These are phyloP conservation scores for Penicillium bovifimosum DNA, from an alignment of 495 filamentous ascomycete genomes.

Conservation along the genomic window DNA sequence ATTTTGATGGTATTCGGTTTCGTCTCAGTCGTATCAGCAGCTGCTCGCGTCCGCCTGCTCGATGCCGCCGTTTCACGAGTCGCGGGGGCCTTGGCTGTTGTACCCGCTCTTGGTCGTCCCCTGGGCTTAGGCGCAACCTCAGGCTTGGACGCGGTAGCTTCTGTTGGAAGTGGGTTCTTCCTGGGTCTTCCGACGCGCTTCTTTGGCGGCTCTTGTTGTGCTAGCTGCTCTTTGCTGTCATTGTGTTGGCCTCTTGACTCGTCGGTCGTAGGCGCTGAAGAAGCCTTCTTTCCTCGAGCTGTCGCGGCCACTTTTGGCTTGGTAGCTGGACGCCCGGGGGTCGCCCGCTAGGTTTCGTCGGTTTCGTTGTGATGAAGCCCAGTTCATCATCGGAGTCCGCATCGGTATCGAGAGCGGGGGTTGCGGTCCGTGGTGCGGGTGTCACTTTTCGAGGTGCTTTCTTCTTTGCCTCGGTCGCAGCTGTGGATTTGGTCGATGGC, in stretches of 20 bases:
- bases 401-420: slow-evolving; percentile 15
- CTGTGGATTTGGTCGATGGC: slow-evolving; percentile 17
- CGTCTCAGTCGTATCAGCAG: slow-evolving; percentile 16
- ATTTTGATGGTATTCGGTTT: slow-evolving; percentile 23
- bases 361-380: slow-evolving; percentile 23
- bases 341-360: slow-evolving; percentile 14
- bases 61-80: slow-evolving; percentile 5
- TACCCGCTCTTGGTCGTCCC: slow-evolving; percentile 33
- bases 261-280: slow-evolving; percentile 6
- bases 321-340: slow-evolving; percentile 12
- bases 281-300: slow-evolving; percentile 16
- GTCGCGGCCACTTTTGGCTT: slow-evolving; percentile 8
- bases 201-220: slow-evolving; percentile 27
- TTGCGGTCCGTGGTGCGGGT: slow-evolving; percentile 10
- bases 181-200: slow-evolving; percentile 35
- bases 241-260: slow-evolving; percentile 11
- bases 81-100: slow-evolving; percentile 13
- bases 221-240: slow-evolving; percentile 22
- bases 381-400: slow-evolving; percentile 35
- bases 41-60: slow-evolving; percentile 23
- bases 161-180: slow-evolving; percentile 13
- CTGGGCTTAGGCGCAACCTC: slow-evolving; percentile 24
- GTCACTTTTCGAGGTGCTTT: slow-evolving; percentile 18
- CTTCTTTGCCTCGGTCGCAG: slow-evolving; percentile 12
- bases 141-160: slow-evolving; percentile 10